phyloP scores from a whole-genome alignment of 441 rosid genomes.

The Sinapis alba region DNA sequence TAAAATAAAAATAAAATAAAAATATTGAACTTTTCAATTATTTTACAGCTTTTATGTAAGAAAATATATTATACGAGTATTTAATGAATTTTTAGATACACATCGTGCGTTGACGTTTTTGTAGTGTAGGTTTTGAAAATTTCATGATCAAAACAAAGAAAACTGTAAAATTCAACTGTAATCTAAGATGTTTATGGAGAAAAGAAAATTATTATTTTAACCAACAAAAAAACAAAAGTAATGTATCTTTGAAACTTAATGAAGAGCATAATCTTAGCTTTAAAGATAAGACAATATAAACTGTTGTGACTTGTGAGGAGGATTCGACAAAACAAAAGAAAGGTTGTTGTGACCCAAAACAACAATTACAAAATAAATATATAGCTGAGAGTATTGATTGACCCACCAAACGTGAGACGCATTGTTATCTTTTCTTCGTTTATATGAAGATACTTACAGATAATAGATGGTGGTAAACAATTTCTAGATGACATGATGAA shows the following conservation, averaged over 20 bases:
- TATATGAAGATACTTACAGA: neutral
- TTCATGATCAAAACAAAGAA: neutral
- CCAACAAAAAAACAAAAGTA: neutral
- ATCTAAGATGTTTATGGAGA: slow-evolving; percentile 8
- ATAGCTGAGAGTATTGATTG: slow-evolving; percentile 12
- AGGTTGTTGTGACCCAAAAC: slow-evolving; percentile 10
- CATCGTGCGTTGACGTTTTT: slow-evolving; percentile 1
- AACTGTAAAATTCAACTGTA: neutral
- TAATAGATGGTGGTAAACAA: neutral
- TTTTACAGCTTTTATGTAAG: neutral
- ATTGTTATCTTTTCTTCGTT: too few species aligned
- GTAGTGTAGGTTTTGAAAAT: neutral
- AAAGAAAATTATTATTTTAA: neutral
- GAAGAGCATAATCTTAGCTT: neutral
- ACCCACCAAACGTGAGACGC: slow-evolving; percentile 39
- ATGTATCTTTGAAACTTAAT: neutral
- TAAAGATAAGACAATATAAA: neutral
- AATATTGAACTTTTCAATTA: neutral
- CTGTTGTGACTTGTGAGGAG: neutral
- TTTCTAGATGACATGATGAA: neutral
- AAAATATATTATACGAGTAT: neutral
- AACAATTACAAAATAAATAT: neutral
- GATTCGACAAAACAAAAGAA: neutral
- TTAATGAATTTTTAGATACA: neutral
- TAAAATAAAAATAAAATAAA: neutral